Evolutionary conservation across 305 asterid species (phyloP).

Genomic region (Fraxinus albicans): DNA sequence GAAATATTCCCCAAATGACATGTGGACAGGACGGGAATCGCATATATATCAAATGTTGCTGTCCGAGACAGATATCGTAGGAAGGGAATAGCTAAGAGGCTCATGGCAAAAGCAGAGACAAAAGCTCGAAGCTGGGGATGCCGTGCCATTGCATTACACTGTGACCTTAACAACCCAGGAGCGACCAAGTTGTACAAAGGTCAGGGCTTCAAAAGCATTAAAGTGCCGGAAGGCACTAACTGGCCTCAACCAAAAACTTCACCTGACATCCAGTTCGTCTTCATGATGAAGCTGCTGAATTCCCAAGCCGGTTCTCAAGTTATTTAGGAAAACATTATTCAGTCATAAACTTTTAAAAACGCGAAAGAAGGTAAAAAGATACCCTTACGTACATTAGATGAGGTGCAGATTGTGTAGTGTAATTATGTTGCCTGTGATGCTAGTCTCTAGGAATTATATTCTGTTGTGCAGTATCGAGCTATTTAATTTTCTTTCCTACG

Average conservation of each 20-base stretch:
- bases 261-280: constrained; percentile 55
- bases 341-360: background rate
- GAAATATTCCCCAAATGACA: background rate
- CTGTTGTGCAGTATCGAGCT: background rate
- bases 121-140: constrained; percentile 88
- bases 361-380: background rate
- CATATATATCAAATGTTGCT: constrained; percentile 89
- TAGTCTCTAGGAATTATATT: background rate
- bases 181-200: constrained; percentile 60
- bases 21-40: constrained; percentile 73
- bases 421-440: background rate
- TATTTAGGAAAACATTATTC: background rate
- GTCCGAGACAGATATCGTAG: constrained; percentile 67
- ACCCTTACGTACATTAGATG: constrained; percentile 1
- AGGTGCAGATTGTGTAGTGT: background rate
- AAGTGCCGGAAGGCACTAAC: constrained; percentile 69
- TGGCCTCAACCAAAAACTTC: constrained; percentile 90
- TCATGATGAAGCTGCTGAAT: constrained; percentile 84
- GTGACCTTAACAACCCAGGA: constrained; percentile 68
- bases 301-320: constrained; percentile 6
- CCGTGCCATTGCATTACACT: constrained; percentile 79
- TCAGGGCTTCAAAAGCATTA: constrained; percentile 61
- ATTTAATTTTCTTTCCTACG: background rate
- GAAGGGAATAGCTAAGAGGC: constrained; percentile 75
- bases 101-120: constrained; percentile 69